Evolutionary conservation across 768 basidiomycete genomes (phyloP), one percentile per base, ranked within the genome.

Genomic region (Sporobolomyces roseus): DNA sequence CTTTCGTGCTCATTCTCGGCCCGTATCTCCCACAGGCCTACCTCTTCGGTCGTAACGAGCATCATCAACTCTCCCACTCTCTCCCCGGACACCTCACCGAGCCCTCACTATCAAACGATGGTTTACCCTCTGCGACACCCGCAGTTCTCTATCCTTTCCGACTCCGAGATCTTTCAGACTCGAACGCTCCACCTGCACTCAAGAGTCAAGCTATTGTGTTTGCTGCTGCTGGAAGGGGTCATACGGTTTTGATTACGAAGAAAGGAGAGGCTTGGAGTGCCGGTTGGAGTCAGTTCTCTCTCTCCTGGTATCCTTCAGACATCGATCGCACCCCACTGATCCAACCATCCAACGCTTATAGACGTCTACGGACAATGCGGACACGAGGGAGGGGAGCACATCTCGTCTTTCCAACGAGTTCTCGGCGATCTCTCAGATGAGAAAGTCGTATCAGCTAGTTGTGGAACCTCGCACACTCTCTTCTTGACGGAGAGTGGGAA

Each of bases 201-300:
- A 78, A 76, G 60, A 21, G 41, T 2, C 74, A 85, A 30, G 83
- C 80, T 68, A 91, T 93, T 74, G 86, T 93, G 5, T 80, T 86
- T 70, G 93, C 92, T 2, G 91, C 91, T 1, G 87, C 86, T 74
- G 93, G 91, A 45, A 80, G 89, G 74, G 85, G 85, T 61, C 93
- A 97, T 78, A 86, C 88, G 6, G 77, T 98, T 66, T 79, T 98
- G 67, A 86, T 97, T 1, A 88, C 87, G 61, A 88, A 85, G 76
- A 84, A 87, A 45, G 93, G 93, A 8, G 82, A 83, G 58, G 84
- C 90, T 12, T 98, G 91, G 91, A 85, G 85, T 9, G 86, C 87
- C 14, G 93, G 93, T 0, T 84, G 83, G 70, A 97, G 58, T 60
- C 7, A 38, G 58, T 41, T 27, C 30, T 12, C 27, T 46, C 16